Base-by-base conservation (phyloP, 805 yeast genomes). In the Lachancea waltii region DNA sequence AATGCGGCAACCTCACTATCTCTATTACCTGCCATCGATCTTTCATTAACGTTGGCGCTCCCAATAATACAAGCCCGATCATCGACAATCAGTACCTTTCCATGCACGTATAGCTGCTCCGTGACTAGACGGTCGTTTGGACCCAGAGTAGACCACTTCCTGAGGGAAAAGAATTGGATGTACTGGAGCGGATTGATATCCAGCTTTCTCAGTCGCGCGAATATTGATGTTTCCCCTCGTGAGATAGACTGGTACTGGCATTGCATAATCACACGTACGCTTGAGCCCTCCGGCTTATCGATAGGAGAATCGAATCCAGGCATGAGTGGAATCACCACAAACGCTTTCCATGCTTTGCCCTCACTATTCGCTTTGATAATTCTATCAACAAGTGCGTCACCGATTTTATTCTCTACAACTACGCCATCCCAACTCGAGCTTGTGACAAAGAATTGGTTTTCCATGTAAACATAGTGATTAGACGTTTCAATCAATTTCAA, bases 281-380 rank as follows among this genome's bases (percentile, higher is more conserved):
- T 76, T 0, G 95, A 83, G 1, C 96, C 98, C 48, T 87, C 96
- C 11, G 92, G 83, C 45, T 83, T 77, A 55, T 90, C 97, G 15
- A 94, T 95, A 47, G 86, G 84, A 19, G 95, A 79, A 53, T 83
- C 92, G 59, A 94, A 92, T 0, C 98, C 99, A 1, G 99, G 99
- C 92, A 92, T 86, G 48, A 92, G 68, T 3, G 99, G 99, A 45
- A 92, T 86, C 8, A 92, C 72, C 44, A 92, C 81, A 18, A 86
- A 75, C 1, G 97, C 97, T 45, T 79, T 80, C 99, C 99, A 92
- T 8, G 67, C 60, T 38, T 77, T 81, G 4, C 77, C 76, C 43
- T 80, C 83, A 43, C 75, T 73, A 54, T 85, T 83, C 0, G 98
- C 98, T 33, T 87, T 72, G 23, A 89, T 82, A 39, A 90, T 89